Evolutionary conservation across 495 filamentous ascomycete species (phyloP), one percentile per base, ranked within the genome.

Genomic region (Bombardia bombarda): DNA sequence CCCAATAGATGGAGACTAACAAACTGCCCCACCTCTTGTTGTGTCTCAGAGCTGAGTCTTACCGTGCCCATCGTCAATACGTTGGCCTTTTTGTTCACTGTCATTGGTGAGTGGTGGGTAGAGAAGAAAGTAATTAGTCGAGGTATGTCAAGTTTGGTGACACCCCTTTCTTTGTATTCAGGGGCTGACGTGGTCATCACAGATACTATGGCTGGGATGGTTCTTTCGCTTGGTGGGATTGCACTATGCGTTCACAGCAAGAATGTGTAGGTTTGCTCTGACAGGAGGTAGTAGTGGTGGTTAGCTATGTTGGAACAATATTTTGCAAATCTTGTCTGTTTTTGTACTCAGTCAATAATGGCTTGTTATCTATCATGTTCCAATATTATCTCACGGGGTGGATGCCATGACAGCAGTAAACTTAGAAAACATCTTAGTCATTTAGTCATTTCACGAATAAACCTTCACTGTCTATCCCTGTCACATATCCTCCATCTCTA

Each of bases 61-160:
- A 95, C 90, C 13, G 90, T 98, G 7, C 92, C 92, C 0, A 88
- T 98, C 41, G 86, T 88, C 3, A 98, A 98, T 55, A 92, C 87
- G 1, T 63, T 93, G 48, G 92, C 92, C 0, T 98, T 98, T 52
- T 53, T 97, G 40, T 98, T 96, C 57, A 98, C 92, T 0, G 90
- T 95, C 7, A 57, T 95, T 24, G 92, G 88, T 0, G 92, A 98
- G 52, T 96, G 90, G 90, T 93, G 82, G 72, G 87, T 88, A 0
- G 92, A 95, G 43, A 77, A 75, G 48, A 97, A 96, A 64, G 82
- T 84, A 3, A 92, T 97, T 47, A 80, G 77, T 46, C 72, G 80
- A 70, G 78, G 83, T 83, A 62, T 44, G 75, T 68, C 10, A 3
- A 21, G 19, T 33, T 7, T 14, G n/a, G n/a, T n/a, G n/a, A n/a